Evolutionary conservation across 2,329 filamentous ascomycete genomes (phyloP), one percentile per base, ranked within the genome.

Genomic region (Knufia petricola): DNA sequence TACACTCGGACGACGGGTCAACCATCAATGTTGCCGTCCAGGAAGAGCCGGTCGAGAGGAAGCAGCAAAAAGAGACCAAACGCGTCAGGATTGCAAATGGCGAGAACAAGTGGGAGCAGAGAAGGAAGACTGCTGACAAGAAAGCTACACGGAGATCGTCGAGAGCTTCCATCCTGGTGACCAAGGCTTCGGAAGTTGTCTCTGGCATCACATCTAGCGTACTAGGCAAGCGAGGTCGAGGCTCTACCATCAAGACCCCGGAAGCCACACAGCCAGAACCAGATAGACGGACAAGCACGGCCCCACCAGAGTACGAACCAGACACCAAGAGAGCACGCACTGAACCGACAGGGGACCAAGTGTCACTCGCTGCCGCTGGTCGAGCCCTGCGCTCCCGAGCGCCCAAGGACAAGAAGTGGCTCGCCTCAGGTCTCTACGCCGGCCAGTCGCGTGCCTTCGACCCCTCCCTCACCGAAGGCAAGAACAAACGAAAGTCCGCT

Each of bases 351-450:
- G 36, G 32, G 4, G 26, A 48, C 15, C 15, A 32, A 21, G 37
- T 4, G 2, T 38, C 26, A 9, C 46, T 41, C 17, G 21, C 37
- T 4, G 24, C 37, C 3, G 38, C 24, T 8, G 21, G 21, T 10
- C 37, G 37, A 3, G 38, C 21, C 24, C 31, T 41, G 46, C 23
- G 17, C 15, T 48, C 46, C 15, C 26, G 37, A 24, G 20, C 46
- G 4, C 37, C 37, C 19, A 73, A 71, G 31, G 67, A 72, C 45
- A 94, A 94, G 71, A 81, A 81, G 56, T 96, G 85, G 77, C 72
- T 94, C 47, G 73, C 75, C 46, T 85, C 88, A 63, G 92, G 90
- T 8, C 73, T 96, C 12, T 96, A 94, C 61, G 82, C 87, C 0
- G 92, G 92, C 23, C 90, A 95, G 64, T 74, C 81, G 24, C 67